Evolutionary conservation across 1,284 basidiomycete species (phyloP), one percentile per base, ranked within the genome.

Genomic region (Neolentinus lepideus): DNA sequence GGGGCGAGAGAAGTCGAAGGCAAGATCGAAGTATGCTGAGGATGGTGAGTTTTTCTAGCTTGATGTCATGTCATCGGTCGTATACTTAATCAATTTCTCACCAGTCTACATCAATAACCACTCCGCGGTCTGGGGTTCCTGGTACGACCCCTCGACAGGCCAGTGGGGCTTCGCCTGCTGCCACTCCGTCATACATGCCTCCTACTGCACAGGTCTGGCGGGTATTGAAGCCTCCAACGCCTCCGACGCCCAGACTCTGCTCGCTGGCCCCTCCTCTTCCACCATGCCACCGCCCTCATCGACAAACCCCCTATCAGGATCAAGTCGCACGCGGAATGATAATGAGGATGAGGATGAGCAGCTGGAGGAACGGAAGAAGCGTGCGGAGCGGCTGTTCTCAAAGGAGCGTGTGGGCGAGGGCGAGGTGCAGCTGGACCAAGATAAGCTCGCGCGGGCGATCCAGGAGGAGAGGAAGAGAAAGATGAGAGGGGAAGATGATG

Each of bases 131-230:
- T 99, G 95, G 95, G 97, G 97, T 26, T 98, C 96, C 31, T 99
- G 87, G 86, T 98, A 92, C 71, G 86, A 92, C 64, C 62, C 77
- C 11, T 75, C 80, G 6, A 75, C 79, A 1, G 83, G 85, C 10
- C 69, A 76, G 57, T 99, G 97, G 97, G 97, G 97, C 50, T 99
- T 90, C 70, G 86, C 82, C 27, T 99, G 97, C 71, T 99, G 97
- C 67, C 94, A 97, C 68, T 94, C 92, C 10, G 78, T 67, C 56
- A 74, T 95, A 50, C 89, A 93, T 64, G 77, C 91, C 51, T 95
- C 94, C 9, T 99, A 99, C 69, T 99, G 96, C 69, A 89, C 95
- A 27, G 95, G 95, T 1, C 69, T 84, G 67, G 93, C 89, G 9
- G 95, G 92, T 56, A 97, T 91, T 59, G 81, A 84, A 58, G 95